Base-by-base conservation (phyloP, 202 grass and related monocot genomes). In the Carex sylvatica region DNA sequence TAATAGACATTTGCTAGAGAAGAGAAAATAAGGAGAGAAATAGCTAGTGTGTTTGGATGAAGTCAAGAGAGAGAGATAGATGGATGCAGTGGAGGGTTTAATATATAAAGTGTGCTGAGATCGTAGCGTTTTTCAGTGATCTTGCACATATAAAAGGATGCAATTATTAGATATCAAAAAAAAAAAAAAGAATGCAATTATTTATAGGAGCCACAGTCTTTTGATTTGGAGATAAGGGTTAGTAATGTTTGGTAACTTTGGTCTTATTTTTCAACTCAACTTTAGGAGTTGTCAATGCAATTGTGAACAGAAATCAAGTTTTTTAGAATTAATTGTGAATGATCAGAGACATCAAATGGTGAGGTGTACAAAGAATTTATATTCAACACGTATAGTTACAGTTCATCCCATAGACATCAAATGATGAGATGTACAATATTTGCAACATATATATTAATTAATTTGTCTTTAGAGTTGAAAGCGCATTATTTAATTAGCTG, bases 1-100 rank as follows among this genome's bases (percentile, higher is more conserved):
- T 82, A 53, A 82, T 82, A 82, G 80, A 82, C 80, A 82, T 82
- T 82, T 82, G 62, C 61, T 30, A 55, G 79, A 67, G 14, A 15
- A 35, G 18, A 8, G 53, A 35, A 19, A 14, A 23, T 4, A 74
- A 40, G 14, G 40, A 67, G 44, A 30, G 42, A 33, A 18, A 62
- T 24, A 55, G 44, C 2, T 28, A 28, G 2, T 49, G 8, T 49
- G 38, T 82, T 55, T 53, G 63, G 24, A 55, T 62, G 76, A 80
- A 64, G 31, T 80, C n/a, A 16, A 69, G 47, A n/a, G 80, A 61
- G 5, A 52, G 60, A 66, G 6, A 53, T 22, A 66, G 14, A 18
- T 52, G 14, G 80, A 68, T 52, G 40, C 61, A 30, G 61, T 26
- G 10, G 38, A 69, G 46, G 42, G 13, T 38, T 68, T 68, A 82